These are phyloP conservation scores for Fonsecaea nubica DNA, from an alignment of 2,329 filamentous ascomycete genomes.

Conservation along the genomic window DNA sequence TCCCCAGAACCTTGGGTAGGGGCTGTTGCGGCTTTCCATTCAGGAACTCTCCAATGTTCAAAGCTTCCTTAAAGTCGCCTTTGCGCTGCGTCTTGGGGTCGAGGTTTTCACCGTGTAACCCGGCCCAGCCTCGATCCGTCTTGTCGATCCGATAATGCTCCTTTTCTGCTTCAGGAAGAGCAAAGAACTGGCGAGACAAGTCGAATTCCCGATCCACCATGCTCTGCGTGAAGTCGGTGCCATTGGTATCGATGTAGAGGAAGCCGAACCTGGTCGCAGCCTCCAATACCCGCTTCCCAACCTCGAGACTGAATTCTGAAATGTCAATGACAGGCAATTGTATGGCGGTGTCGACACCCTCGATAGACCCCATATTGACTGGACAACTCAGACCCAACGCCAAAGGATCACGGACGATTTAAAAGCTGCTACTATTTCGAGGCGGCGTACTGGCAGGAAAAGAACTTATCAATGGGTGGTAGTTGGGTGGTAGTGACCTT, in stretches of 20 bases:
- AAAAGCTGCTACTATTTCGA: background rate
- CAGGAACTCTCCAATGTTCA: conserved; percentile 86
- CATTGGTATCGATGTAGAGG: conserved; percentile 81
- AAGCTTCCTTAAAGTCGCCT: conserved; percentile 90
- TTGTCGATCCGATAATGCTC: conserved; percentile 74
- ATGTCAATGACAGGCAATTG: conserved; percentile 84
- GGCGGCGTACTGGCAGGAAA: background rate
- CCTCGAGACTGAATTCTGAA: conserved; percentile 63
- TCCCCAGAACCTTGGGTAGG: conserved; percentile 69
- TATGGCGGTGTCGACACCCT: conserved; percentile 18
- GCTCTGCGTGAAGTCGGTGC: conserved; percentile 68
- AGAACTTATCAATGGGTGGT: background rate
- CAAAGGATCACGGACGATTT: too few species aligned
- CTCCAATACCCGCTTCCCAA: conserved; percentile 72
- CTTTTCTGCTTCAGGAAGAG: conserved; percentile 47
- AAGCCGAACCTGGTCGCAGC: conserved; percentile 87
- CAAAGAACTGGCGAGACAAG: conserved; percentile 62
- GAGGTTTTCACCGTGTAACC: conserved; percentile 85
- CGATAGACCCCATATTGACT: conserved; percentile 15
- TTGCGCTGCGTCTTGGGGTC: conserved; percentile 83
- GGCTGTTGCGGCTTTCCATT: conserved; percentile 75
- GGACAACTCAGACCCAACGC: background rate
- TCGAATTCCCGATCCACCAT: conserved; percentile 75
- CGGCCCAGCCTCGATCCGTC: conserved; percentile 84
- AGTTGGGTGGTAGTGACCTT: background rate